A percentile compares a stretch with the other conserved stretches of the same genome.
phyloP scores from a whole-genome alignment of 176 grass and related monocot species.

The Rhynchospora tenuis region DNA sequence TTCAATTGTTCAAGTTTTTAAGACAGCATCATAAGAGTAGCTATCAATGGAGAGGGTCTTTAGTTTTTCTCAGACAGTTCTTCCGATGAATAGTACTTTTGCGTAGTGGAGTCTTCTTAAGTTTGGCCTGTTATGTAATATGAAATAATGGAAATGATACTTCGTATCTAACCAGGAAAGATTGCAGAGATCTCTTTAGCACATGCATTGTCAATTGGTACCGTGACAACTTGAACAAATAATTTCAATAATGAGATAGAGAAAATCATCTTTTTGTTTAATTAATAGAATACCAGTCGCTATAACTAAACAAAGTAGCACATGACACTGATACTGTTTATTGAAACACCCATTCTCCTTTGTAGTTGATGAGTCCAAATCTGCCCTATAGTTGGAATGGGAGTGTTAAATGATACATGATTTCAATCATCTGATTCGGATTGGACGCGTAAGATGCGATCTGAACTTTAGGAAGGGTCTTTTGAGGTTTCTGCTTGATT shows the following conservation, averaged over 20 bases:
- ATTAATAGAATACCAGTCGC: neutral
- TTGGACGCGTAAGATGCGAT: too few species aligned
- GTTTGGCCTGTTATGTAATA: neutral
- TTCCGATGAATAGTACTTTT: too few species aligned
- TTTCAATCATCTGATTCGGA: too few species aligned
- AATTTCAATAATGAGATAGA: neutral
- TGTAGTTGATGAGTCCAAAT: neutral
- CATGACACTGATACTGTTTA: neutral
- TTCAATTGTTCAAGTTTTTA: too few species aligned
- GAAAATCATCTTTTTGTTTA: neutral
- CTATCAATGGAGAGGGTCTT: too few species aligned
- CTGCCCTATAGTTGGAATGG: too few species aligned
- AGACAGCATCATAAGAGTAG: too few species aligned
- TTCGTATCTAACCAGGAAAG: neutral
- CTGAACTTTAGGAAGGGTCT: too few species aligned
- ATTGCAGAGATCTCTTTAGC: neutral
- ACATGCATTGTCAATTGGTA: constrained; percentile 1
- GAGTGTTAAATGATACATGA: too few species aligned
- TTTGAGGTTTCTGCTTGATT: too few species aligned
- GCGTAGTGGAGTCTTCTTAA: neutral
- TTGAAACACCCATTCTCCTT: neutral
- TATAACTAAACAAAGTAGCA: neutral
- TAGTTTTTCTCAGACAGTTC: too few species aligned
- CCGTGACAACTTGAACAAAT: neutral
- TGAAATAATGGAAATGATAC: neutral